These are phyloP conservation scores for Xylaria sp. DNA, from an alignment of 2,329 filamentous ascomycete genomes.

Conservation along the genomic window DNA sequence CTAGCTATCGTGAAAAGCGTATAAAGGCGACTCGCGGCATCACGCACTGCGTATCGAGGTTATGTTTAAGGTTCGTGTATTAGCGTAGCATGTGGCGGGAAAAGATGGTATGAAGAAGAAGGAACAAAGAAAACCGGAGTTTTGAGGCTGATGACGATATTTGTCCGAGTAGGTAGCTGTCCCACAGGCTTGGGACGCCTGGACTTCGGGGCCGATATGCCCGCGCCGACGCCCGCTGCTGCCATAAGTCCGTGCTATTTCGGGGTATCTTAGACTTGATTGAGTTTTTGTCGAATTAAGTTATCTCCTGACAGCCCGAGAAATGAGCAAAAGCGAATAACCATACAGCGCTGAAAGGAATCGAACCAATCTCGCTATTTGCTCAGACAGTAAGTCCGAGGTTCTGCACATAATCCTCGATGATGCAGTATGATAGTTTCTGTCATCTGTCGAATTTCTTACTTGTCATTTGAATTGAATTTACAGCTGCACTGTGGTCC, in stretches of 20 bases:
- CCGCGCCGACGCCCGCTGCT: constrained; percentile 30
- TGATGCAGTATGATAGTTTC: background rate
- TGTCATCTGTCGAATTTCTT: background rate
- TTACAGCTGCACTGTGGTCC: too few relatives aligned
- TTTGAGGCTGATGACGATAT: constrained; percentile 30
- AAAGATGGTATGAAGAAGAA: constrained; percentile 3
- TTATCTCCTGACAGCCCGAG: background rate
- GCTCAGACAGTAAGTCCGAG: too few relatives aligned
- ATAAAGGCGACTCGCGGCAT: background rate
- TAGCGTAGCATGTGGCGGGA: background rate
- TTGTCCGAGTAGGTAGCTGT: constrained; percentile 22
- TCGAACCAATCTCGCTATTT: too few relatives aligned
- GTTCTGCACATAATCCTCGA: background rate
- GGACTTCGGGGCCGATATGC: constrained; percentile 33
- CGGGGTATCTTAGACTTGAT: too few relatives aligned
- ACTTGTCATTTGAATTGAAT: too few relatives aligned
- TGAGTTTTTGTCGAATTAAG: background rate
- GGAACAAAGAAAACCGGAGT: constrained; percentile 13
- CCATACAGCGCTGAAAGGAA: too few relatives aligned
- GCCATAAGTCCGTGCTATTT: constrained; percentile 31
- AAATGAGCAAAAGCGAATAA: too few relatives aligned
- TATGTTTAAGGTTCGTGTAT: background rate
- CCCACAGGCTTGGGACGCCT: constrained; percentile 20
- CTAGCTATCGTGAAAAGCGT: constrained; percentile 1
- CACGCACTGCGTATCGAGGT: background rate